A percentile compares a stretch with the other conserved stretches of the same genome.
phyloP scores from a whole-genome alignment of 202 grass and related monocot species.

The Zizania palustris region DNA sequence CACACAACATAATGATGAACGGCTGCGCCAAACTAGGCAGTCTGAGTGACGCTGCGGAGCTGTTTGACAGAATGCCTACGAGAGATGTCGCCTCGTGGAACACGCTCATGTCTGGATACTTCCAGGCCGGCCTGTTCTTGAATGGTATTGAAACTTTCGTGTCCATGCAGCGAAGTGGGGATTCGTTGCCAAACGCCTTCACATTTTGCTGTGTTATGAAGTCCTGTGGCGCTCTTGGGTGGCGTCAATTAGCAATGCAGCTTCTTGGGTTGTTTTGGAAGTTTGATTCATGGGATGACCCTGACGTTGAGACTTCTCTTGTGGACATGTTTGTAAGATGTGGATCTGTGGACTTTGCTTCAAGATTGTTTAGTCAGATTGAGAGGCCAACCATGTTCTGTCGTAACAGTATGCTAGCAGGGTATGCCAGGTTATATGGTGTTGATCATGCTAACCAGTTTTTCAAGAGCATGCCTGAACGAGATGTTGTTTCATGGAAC shows the following conservation, averaged over 20 bases:
- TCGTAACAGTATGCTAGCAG: constrained; percentile 73
- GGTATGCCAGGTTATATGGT: constrained; percentile 58
- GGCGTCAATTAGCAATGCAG: constrained; percentile 58
- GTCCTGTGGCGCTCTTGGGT: constrained; percentile 64
- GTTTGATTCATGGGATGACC: constrained; percentile 59
- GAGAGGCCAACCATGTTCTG: constrained; percentile 62
- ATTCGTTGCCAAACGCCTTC: constrained; percentile 66
- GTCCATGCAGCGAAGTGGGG: constrained; percentile 48
- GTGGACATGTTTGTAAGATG: constrained; percentile 92
- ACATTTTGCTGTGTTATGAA: constrained; percentile 72
- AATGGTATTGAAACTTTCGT: constrained; percentile 52
- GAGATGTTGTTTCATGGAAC: constrained; percentile 90
- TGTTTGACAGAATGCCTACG: constrained; percentile 84
- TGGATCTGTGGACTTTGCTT: constrained; percentile 56
- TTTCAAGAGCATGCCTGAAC: constrained; percentile 77
- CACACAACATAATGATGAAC: constrained; percentile 78
- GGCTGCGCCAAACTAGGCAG: constrained; percentile 61
- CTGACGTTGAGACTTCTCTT: constrained; percentile 49
- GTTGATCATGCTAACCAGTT: constrained; percentile 55
- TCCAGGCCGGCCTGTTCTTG: constrained; percentile 44
- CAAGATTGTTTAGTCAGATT: constrained; percentile 54
- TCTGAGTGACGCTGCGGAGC: constrained; percentile 54
- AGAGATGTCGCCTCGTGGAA: constrained; percentile 85
- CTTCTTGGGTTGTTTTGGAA: constrained; percentile 73
- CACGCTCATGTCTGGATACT: constrained; percentile 79